Percentiles rank a stretch among this genome's conserved stretches.
Evolutionary conservation across 1,284 basidiomycete species (phyloP).

Genomic region (Sporisorium iseilematis-ciliati): DNA sequence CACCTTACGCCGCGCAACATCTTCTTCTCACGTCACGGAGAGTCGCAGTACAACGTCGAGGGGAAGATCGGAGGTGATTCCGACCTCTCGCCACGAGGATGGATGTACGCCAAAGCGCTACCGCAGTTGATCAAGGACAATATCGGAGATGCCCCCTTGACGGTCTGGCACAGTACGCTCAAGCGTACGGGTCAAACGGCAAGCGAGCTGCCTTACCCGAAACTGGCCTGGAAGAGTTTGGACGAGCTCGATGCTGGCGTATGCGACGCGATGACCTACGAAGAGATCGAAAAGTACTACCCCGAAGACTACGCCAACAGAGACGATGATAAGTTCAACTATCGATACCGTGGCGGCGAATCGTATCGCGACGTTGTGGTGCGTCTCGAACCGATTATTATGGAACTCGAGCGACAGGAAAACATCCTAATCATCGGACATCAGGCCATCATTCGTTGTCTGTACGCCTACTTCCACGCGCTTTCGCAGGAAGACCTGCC

Average conservation of each 20-base stretch:
- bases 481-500: slow-evolving; percentile 92
- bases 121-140: slow-evolving; percentile 90
- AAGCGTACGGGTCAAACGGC: slow-evolving; percentile 93
- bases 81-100: slow-evolving; percentile 83
- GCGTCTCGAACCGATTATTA: slow-evolving; percentile 95
- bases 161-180: slow-evolving; percentile 97
- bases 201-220: slow-evolving; percentile 83
- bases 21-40: slow-evolving; percentile 96
- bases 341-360: slow-evolving; percentile 90
- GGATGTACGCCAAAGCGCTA: slow-evolving; percentile 85
- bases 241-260: slow-evolving; percentile 99
- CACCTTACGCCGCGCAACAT: slow-evolving; percentile 97
- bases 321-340: slow-evolving; percentile 99
- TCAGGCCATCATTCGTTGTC: slow-evolving; percentile 74
- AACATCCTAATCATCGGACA: slow-evolving; percentile 98
- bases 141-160: slow-evolving; percentile 87
- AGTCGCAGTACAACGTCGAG: slow-evolving; percentile 95
- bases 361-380: slow-evolving; percentile 93
- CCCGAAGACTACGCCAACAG: slow-evolving; percentile 99
- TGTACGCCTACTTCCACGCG: slow-evolving; percentile 93
- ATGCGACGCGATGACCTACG: slow-evolving; percentile 99
- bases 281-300: slow-evolving; percentile 93
- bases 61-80: slow-evolving; percentile 98
- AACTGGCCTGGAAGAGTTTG: slow-evolving; percentile 97
- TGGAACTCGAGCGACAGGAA: slow-evolving; percentile 97